phyloP scores from a whole-genome alignment of 2,329 filamentous ascomycete species.

The Sporothrix luriei region DNA sequence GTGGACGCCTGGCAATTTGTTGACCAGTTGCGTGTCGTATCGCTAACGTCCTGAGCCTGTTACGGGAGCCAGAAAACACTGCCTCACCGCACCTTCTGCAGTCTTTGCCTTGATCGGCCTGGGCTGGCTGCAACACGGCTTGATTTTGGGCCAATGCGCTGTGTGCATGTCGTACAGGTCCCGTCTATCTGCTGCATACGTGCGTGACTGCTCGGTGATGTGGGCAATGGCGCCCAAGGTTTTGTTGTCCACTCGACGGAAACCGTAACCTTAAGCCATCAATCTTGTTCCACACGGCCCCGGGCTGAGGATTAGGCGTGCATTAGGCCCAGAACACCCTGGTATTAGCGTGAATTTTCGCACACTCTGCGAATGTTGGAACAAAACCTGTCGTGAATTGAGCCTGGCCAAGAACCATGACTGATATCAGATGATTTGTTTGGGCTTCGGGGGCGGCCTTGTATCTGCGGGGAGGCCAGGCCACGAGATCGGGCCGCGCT shows the following conservation, averaged over 20 bases:
- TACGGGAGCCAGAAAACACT: constrained; percentile 11
- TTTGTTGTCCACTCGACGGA: constrained; percentile 4
- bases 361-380: neutral
- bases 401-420: neutral
- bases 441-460: neutral
- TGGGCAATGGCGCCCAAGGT: neutral
- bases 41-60: neutral
- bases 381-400: neutral
- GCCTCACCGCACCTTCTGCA: constrained; percentile 18
- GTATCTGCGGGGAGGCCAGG: constrained; percentile 4
- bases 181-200: neutral
- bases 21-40: constrained; percentile 3
- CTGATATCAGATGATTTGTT: neutral
- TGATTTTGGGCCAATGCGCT: constrained; percentile 15
- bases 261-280: constrained; percentile 1
- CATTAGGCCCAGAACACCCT: constrained; percentile 9
- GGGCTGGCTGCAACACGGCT: constrained; percentile 11
- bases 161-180: neutral
- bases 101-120: constrained; percentile 16
- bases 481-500: constrained; percentile 21
- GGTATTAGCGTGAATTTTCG: constrained; percentile 11
- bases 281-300: neutral
- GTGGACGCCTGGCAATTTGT: neutral
- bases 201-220: constrained; percentile 4
- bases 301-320: neutral